Percentiles rank a stretch among this genome's conserved stretches.
phyloP scores from a whole-genome alignment of 768 basidiomycete genomes.

The Tubosaeta sp. region DNA sequence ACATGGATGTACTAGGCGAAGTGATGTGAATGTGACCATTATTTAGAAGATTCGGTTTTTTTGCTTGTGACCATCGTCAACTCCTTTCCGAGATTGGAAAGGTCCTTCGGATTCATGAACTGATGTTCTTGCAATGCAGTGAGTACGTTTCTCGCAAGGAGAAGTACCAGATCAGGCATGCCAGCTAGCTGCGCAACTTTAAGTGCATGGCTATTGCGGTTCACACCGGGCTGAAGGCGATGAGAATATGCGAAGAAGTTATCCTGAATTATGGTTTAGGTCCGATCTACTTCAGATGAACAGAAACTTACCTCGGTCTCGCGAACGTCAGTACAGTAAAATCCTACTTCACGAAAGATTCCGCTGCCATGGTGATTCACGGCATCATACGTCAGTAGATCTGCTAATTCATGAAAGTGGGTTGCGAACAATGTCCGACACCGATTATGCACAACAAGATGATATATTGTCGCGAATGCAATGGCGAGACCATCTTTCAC shows the following conservation, averaged over 20 bases:
- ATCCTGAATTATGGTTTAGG: conserved; percentile 42
- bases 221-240: conserved; percentile 75
- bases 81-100: conserved; percentile 31
- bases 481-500: conserved; percentile 90
- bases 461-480: conserved; percentile 86
- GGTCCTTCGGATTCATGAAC: conserved; percentile 23
- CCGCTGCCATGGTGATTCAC: conserved; percentile 38
- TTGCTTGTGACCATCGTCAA: conserved; percentile 15
- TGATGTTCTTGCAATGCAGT: conserved; percentile 32
- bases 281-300: neutral
- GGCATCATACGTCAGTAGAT: conserved; percentile 67
- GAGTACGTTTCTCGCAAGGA: conserved; percentile 56
- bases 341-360: conserved; percentile 60
- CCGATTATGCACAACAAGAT: conserved; percentile 64
- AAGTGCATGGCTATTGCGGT: conserved; percentile 85
- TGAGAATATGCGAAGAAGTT: conserved; percentile 83
- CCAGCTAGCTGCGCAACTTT: conserved; percentile 88
- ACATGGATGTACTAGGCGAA: neutral
- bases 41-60: neutral
- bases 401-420: conserved; percentile 94
- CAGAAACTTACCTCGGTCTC: conserved; percentile 46
- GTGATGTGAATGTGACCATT: conserved; percentile 1
- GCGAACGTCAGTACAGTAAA: conserved; percentile 87
- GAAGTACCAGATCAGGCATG: conserved; percentile 61
- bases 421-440: conserved; percentile 94